Base-by-base conservation (phyloP, 192 early-diverging fungal genomes). In the Pilobolus umbonatus region DNA sequence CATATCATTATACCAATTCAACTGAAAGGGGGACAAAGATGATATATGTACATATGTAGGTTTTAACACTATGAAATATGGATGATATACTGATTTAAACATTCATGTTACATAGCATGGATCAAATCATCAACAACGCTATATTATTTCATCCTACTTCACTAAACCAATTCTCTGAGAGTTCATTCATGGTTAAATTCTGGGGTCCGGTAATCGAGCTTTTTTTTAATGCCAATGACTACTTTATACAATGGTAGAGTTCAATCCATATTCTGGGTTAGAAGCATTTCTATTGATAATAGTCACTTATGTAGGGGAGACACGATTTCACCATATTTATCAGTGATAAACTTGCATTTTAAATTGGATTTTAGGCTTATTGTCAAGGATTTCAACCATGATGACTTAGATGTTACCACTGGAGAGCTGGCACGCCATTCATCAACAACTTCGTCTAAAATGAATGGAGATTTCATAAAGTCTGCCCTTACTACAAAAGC, bases 111-210 rank as follows among this genome's bases (percentile, higher is more conserved):
- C 48, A 50, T 52, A 52, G 50, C 7, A 21, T 52, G 50, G 32
- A 52, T 36, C 50, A 52, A 52, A 52, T 52, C 19, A 52, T 52
- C 22, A 52, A 35, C 50, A 52, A 52, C 31, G 15, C 19, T 19
- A 52, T 52, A 24, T 52, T 52, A 35, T 52, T 52, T 52, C 50
- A 52, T 36, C 1, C 7, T 11, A 24, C 50, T 35, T 52, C 50
- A 52, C 50, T 11, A 52, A 35, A 52, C n/a, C 50, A 36, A 35
- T 52, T 52, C 31, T 52, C 50, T 24, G 50, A 52, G 17, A 52
- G 31, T 29, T 52, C 50, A 35, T 36, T 52, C 50, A n/a, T 52
- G 19, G 50, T 52, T 36, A 52, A 52, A 52, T 52, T 52, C 32
- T 52, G 50, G 32, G 50, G 31, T 12, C 31, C 50, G 21, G 50